These are phyloP conservation scores for Vanrija humicola DNA, from an alignment of 1,284 basidiomycete species.

Conservation along the genomic window DNA sequence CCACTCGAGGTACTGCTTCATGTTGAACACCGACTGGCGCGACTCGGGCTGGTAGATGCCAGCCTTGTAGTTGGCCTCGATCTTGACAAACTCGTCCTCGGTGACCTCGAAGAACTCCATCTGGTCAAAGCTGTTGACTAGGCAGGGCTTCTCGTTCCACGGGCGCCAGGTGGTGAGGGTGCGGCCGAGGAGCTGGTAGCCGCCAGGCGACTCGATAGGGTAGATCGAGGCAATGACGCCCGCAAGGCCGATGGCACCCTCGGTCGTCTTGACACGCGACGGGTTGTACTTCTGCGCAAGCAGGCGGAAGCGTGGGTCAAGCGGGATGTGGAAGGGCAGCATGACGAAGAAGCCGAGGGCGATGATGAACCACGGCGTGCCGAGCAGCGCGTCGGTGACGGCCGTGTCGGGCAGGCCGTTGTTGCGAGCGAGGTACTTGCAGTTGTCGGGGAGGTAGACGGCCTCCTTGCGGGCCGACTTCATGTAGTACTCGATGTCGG, in stretches of 20 bases:
- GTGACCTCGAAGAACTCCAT: slow-evolving; percentile 47
- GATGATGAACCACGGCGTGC: slow-evolving; percentile 22
- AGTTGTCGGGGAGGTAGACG: slow-evolving; percentile 63
- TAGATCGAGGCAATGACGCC: slow-evolving; percentile 58
- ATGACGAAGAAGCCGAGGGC: slow-evolving; percentile 24
- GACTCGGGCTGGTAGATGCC: slow-evolving; percentile 56
- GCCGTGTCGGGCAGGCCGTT: slow-evolving; percentile 45
- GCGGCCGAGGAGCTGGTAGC: slow-evolving; percentile 60
- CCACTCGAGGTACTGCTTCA: slow-evolving; percentile 2
- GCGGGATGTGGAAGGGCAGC: slow-evolving; percentile 26
- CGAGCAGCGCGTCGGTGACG: slow-evolving; percentile 14
- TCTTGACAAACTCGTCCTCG: slow-evolving; percentile 43
- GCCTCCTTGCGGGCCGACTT: slow-evolving; percentile 45
- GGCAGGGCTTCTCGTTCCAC: slow-evolving; percentile 55
- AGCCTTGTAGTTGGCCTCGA: slow-evolving; percentile 59
- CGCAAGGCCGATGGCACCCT: slow-evolving; percentile 56
- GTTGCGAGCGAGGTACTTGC: slow-evolving; percentile 62
- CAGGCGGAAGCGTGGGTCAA: slow-evolving; percentile 26
- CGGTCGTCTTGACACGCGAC: slow-evolving; percentile 43
- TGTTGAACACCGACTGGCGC: slow-evolving; percentile 42
- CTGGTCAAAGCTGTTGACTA: slow-evolving; percentile 64
- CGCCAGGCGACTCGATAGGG: slow-evolving; percentile 62
- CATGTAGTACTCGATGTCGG: slow-evolving; percentile 60
- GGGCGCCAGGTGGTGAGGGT: slow-evolving; percentile 38
- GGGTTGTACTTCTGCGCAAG: slow-evolving; percentile 51